These are phyloP conservation scores for Penicillium psychrosexuale DNA, from an alignment of 2,329 filamentous ascomycete genomes.

Conservation along the genomic window DNA sequence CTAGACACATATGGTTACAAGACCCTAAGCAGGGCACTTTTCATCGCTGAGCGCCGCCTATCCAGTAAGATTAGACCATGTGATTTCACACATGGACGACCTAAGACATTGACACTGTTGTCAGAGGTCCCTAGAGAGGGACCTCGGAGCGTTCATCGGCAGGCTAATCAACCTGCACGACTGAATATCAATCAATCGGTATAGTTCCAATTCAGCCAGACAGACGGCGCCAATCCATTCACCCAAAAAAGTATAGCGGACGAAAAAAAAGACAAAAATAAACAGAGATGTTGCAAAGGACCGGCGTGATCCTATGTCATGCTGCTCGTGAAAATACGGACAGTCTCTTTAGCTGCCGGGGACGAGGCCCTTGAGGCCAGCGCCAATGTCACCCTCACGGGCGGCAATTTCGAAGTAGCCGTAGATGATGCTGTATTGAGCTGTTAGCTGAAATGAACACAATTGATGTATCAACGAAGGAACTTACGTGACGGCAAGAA, in stretches of 20 bases:
- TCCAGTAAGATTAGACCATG: slow-evolving; percentile 1
- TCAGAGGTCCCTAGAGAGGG: background rate
- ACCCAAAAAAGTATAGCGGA: slow-evolving; percentile 24
- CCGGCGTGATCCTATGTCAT: slow-evolving; percentile 27
- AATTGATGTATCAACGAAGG: background rate
- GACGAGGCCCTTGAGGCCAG: slow-evolving; percentile 68
- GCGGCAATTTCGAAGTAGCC: slow-evolving; percentile 99
- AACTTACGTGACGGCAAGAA: slow-evolving; percentile 96
- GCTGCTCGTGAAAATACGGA: slow-evolving; percentile 32
- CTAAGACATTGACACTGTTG: background rate
- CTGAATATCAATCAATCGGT: background rate
- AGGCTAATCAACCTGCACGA: slow-evolving; percentile 6
- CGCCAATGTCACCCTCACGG: slow-evolving; percentile 88
- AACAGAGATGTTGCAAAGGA: slow-evolving; percentile 18
- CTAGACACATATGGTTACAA: slow-evolving; percentile 39
- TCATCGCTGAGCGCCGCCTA: slow-evolving; percentile 23
- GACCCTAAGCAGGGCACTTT: slow-evolving; percentile 26
- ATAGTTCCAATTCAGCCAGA: slow-evolving; percentile 1
- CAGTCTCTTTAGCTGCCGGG: slow-evolving; percentile 42
- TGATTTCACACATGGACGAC: slow-evolving; percentile 7
- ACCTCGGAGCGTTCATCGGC: background rate
- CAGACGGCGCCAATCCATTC: slow-evolving; percentile 25
- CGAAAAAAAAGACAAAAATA: slow-evolving; percentile 27
- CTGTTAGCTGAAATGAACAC: slow-evolving; percentile 24
- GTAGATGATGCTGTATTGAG: slow-evolving; percentile 79